A percentile compares a stretch with the other conserved stretches of the same genome.
Conservation (phyloP, 208 protist genomes). For the Endotrypanum monterogeii region DNA sequence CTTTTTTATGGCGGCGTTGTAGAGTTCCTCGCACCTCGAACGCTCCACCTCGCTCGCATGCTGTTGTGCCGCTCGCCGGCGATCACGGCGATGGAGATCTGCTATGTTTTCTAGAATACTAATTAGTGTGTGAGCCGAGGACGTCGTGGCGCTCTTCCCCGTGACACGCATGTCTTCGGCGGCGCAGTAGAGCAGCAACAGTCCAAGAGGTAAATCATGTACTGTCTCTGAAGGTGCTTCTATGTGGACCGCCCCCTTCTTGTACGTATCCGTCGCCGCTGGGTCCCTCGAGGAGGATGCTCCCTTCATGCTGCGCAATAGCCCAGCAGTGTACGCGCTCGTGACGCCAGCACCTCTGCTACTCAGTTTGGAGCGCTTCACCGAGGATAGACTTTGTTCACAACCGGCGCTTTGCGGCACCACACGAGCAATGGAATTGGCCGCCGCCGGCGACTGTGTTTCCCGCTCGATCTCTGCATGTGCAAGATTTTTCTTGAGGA, state of each 20-base stretch:
- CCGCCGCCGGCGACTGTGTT: too few relatives aligned
- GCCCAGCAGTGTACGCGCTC: conserved; percentile 2
- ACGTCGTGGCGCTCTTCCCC: background rate
- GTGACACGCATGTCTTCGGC: conserved; percentile 29
- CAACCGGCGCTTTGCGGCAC: background rate
- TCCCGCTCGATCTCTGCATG: background rate
- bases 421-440: background rate
- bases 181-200: conserved; percentile 52
- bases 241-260: background rate
- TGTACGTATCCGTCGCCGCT: background rate
- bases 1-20: conserved; percentile 13
- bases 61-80: conserved; percentile 19
- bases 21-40: conserved; percentile 27
- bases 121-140: conserved; percentile 23
- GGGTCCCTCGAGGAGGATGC: background rate
- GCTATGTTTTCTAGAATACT: conserved; percentile 36
- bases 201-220: conserved; percentile 43
- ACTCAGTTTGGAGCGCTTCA: background rate
- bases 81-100: conserved; percentile 17
- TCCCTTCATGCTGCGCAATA: conserved; percentile 10
- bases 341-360: conserved; percentile 2
- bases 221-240: background rate
- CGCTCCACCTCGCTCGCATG: conserved; percentile 27
- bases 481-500: background rate
- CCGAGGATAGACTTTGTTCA: background rate